phyloP scores from a whole-genome alignment of 768 basidiomycete genomes.

The Rickenella mellea region DNA sequence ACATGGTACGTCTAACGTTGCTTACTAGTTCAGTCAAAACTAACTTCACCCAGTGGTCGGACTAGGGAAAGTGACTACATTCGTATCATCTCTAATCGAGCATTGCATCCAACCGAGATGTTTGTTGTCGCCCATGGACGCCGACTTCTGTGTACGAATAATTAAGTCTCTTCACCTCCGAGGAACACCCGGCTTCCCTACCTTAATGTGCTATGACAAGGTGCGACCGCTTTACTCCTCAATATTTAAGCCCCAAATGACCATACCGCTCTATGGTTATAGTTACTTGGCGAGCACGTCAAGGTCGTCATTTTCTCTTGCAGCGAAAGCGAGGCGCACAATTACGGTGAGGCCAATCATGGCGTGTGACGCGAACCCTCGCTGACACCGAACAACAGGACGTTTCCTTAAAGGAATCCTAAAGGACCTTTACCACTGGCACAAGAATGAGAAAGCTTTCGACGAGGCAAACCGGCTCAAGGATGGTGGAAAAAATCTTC shows the following conservation, averaged over 20 bases:
- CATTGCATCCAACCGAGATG: slow-evolving; percentile 90
- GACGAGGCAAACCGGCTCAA: slow-evolving; percentile 63
- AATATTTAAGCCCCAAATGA: neutral
- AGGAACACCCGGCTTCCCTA: slow-evolving; percentile 86
- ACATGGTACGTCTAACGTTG: slow-evolving; percentile 31
- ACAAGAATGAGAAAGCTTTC: slow-evolving; percentile 63
- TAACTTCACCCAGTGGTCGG: neutral
- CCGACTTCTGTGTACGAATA: slow-evolving; percentile 87
- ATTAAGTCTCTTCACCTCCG: slow-evolving; percentile 80
- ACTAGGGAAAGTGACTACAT: slow-evolving; percentile 2
- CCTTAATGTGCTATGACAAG: slow-evolving; percentile 76
- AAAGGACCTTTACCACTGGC: slow-evolving; percentile 73
- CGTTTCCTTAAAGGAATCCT: slow-evolving; percentile 81
- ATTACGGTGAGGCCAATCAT: slow-evolving; percentile 57
- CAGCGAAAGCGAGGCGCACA: slow-evolving; percentile 92
- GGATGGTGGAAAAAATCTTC: slow-evolving; percentile 45
- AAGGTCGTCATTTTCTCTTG: slow-evolving; percentile 84
- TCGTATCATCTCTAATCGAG: slow-evolving; percentile 48
- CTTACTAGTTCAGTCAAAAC: neutral
- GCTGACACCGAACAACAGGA: slow-evolving; percentile 32
- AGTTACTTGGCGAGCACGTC: slow-evolving; percentile 82
- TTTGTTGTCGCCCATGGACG: slow-evolving; percentile 93
- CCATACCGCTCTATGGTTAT: slow-evolving; percentile 4
- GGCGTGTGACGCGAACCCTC: neutral
- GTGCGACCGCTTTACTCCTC: slow-evolving; percentile 26